Evolutionary conservation across 2,329 filamentous ascomycete genomes (phyloP).

Genomic region (Plectosphaerella plurivora): DNA sequence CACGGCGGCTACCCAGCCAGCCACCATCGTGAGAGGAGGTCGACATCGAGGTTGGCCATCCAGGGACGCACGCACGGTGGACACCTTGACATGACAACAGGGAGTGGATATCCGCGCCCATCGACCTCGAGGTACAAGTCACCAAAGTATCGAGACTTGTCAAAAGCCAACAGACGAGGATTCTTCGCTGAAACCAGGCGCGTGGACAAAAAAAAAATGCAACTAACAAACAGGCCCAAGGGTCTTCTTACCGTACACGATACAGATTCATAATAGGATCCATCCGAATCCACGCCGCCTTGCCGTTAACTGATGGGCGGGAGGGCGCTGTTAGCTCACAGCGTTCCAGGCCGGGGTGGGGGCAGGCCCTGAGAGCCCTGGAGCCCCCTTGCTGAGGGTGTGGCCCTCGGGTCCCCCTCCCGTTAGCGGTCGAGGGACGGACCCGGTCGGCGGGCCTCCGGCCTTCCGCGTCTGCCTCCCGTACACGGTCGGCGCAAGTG

Average conservation of each 20-base stretch:
- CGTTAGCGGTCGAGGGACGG: conserved; percentile 11
- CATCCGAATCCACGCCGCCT: conserved; percentile 11
- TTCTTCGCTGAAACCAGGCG: no score
- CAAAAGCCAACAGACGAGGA: no score
- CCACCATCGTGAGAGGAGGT: no score
- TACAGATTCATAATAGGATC: conserved; percentile 13
- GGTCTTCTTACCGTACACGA: conserved; percentile 10
- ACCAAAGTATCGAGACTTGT: background rate
- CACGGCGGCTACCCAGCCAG: no score
- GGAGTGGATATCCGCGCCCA: no score
- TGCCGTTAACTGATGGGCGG: conserved; percentile 10
- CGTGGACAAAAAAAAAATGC: no score
- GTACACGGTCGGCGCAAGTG: conserved; percentile 5
- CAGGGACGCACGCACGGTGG: no score
- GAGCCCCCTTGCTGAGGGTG: background rate
- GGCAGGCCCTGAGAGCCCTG: no score
- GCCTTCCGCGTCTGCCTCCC: conserved; percentile 1
- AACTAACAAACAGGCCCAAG: no score
- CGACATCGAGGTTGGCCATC: no score
- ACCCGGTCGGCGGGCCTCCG: conserved; percentile 10
- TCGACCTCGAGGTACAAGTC: background rate
- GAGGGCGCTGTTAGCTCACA: conserved; percentile 5
- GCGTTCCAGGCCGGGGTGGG: background rate
- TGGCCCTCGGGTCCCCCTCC: conserved; percentile 12
- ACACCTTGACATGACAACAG: no score